Base-by-base conservation (phyloP, 1,284 basidiomycete species). In the Volvariella surrecta region DNA sequence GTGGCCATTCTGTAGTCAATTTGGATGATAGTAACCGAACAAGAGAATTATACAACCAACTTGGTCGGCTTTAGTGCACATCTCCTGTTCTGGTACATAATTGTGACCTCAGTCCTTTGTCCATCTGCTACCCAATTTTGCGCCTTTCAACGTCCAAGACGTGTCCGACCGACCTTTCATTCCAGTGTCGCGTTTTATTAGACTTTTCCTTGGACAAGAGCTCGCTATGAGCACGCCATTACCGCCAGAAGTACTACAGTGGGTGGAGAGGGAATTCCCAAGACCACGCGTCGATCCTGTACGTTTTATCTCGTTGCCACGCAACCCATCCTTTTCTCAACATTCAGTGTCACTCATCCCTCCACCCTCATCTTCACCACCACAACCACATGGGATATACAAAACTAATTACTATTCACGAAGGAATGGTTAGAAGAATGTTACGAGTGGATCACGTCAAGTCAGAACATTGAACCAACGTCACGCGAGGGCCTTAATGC, bases 401-500 rank as follows among this genome's bases (percentile, higher is more conserved):
- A 28, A 28, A 6, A 6, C 6, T 11, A 6, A 28, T 28, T 6
- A 11, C 6, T 28, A 28, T 28, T 6, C 6, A 6, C 11, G 24
- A 28, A 85, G 82, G 79, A 79, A 56, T 89, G 85, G 85, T 72
- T 89, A 3, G 64, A 73, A 34, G 76, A 71, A 18, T 89, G 86
- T 52, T 79, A 76, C 52, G 63, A 68, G 18, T 87, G 81, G 79
- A 61, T 86, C 24, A 54, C 64, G 8, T 58, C 58, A 10, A 73
- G 80, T 43, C 62, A 74, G 38, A 49, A 67, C 19, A 57, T 78
- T 17, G 60, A 72, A 44, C 71, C 73, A 16, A 54, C 58, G 16
- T 63, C 50, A 6, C 16, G 32, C 4, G 58, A 79, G 40, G 24
- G 24, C 11, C 68, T 79, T 50, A 59, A 70, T 34, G 58, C 61